These are phyloP conservation scores for Toxoplasma gondii DNA, from an alignment of 169 alveolate species.

Conservation along the genomic window DNA sequence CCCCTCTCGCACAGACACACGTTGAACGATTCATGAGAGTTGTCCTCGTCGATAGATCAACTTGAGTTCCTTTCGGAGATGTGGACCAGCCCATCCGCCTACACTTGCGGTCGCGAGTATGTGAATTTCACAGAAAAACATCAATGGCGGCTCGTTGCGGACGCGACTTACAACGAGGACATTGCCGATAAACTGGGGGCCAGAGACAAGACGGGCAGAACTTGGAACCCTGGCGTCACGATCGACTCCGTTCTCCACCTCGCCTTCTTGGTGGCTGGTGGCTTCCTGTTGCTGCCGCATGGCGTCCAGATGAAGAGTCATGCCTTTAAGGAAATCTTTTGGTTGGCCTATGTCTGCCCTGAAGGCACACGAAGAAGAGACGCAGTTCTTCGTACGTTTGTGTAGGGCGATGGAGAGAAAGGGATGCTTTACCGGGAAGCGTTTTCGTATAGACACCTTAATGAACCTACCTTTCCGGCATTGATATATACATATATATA, in stretches of 20 bases:
- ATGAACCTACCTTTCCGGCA: too few relatives aligned
- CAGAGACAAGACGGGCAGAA: slow-evolving; percentile 9
- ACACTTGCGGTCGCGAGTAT: background rate
- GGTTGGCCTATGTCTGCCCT: slow-evolving; percentile 97
- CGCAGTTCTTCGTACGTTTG: background rate
- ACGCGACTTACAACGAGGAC: slow-evolving; percentile 48
- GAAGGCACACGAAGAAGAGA: slow-evolving; percentile 67
- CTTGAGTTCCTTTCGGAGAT: background rate
- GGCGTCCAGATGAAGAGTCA: slow-evolving; percentile 77
- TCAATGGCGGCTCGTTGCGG: background rate
- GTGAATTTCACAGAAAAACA: background rate
- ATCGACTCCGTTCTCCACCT: background rate
- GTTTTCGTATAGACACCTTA: too few relatives aligned
- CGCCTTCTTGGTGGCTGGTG: background rate
- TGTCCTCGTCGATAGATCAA: background rate
- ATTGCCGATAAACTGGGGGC: slow-evolving; percentile 59
- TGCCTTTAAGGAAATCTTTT: slow-evolving; percentile 88
- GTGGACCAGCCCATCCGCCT: background rate
- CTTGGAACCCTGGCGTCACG: background rate
- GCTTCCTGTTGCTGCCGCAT: background rate
- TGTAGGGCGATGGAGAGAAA: too few relatives aligned
- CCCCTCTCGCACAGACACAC: too few relatives aligned
- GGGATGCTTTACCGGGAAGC: too few relatives aligned
- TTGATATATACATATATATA: too few relatives aligned
- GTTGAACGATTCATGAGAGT: background rate